Percentiles rank a stretch among this genome's conserved stretches.
These are phyloP conservation scores for Phyllostachys edulis DNA, from an alignment of 176 grass and related monocot species.

Conservation along the genomic window DNA sequence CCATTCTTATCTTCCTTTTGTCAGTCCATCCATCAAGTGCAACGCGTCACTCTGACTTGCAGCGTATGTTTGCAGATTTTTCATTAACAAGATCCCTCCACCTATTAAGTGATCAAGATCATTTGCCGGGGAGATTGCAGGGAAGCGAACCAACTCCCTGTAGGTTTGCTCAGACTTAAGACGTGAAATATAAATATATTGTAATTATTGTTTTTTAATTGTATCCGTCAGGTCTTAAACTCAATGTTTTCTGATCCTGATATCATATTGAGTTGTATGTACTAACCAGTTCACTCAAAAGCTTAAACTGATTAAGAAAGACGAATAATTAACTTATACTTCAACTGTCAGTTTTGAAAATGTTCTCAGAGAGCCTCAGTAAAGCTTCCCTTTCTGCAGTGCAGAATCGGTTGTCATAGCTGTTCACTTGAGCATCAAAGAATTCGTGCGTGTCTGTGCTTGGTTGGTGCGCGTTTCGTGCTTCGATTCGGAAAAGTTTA, in stretches of 20 bases:
- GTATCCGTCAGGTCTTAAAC: too few relatives aligned
- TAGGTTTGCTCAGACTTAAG: too few relatives aligned
- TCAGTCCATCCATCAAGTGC: not conserved
- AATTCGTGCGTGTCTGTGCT: not conserved
- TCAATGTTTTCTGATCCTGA: too few relatives aligned
- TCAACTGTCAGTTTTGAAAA: not conserved
- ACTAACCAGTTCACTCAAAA: not conserved
- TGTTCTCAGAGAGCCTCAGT: not conserved
- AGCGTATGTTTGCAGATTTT: not conserved
- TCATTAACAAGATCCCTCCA: not conserved
- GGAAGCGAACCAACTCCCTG: not conserved
- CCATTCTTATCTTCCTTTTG: not conserved
- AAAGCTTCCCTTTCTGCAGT: not conserved
- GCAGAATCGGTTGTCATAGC: not conserved
- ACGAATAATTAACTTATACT: too few relatives aligned
- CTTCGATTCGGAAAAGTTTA: not conserved
- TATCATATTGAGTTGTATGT: too few relatives aligned
- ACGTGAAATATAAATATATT: too few relatives aligned
- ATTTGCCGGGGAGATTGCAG: not conserved
- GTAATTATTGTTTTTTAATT: too few relatives aligned
- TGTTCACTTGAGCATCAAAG: not conserved
- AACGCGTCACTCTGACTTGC: not conserved
- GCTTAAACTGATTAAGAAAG: too few relatives aligned
- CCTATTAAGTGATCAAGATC: not conserved
- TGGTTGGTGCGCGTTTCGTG: not conserved